phyloP scores from a whole-genome alignment of 768 basidiomycete genomes.

The Kwoniella bestiolae region DNA sequence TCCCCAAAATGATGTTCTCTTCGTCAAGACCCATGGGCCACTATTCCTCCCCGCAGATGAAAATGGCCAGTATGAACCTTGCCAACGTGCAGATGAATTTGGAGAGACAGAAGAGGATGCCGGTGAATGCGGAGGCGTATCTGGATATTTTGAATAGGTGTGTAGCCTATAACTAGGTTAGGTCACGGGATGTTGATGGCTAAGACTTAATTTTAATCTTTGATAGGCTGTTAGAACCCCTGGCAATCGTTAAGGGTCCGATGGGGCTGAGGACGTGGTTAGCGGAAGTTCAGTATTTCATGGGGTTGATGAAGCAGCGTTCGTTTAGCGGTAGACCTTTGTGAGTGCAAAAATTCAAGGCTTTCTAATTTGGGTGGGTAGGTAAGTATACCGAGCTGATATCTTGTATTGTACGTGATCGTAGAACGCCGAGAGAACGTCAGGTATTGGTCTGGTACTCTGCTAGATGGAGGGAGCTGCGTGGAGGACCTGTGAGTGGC shows the following conservation, averaged over 20 bases:
- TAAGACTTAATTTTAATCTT: too few relatives aligned
- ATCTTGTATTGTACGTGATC: neutral
- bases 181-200: too few relatives aligned
- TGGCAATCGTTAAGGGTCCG: conserved; percentile 45
- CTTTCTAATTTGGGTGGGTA: neutral
- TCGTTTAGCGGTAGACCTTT: conserved; percentile 45
- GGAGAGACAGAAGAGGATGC: conserved; percentile 44
- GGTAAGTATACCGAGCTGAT: too few relatives aligned
- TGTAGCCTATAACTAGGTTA: conserved; percentile 10
- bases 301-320: conserved; percentile 43
- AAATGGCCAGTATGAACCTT: conserved; percentile 48
- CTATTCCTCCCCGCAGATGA: conserved; percentile 38
- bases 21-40: conserved; percentile 50
- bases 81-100: conserved; percentile 42
- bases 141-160: conserved; percentile 51
- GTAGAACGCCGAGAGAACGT: conserved; percentile 43
- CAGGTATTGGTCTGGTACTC: conserved; percentile 51
- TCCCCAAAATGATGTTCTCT: conserved; percentile 48
- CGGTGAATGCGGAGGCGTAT: conserved; percentile 38
- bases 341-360: conserved; percentile 29
- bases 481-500: conserved; percentile 46
- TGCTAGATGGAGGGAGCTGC: conserved; percentile 44
- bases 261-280: conserved; percentile 48
- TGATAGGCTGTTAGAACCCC: conserved; percentile 46
- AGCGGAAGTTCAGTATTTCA: conserved; percentile 46